Conservation (phyloP, 1,284 basidiomycete species). For the Rhodotorula sp. region DNA sequence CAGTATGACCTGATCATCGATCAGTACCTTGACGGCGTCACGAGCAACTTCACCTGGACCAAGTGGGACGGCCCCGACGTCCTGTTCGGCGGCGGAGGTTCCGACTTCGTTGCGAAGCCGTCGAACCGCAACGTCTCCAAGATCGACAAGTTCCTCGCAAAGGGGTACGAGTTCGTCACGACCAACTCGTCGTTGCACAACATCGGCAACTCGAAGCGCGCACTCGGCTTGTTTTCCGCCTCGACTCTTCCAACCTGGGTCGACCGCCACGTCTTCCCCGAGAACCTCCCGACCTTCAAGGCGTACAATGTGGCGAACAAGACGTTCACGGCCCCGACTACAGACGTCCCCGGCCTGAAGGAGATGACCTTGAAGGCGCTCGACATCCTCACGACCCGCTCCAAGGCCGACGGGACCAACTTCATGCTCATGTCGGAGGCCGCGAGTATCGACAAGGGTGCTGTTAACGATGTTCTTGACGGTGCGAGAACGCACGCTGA, state of each 20-base stretch:
- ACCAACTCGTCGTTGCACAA: constrained; percentile 49
- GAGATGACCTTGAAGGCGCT: constrained; percentile 4
- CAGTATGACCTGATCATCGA: constrained; percentile 49
- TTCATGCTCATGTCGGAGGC: constrained; percentile 53
- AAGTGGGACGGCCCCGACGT: constrained; percentile 49
- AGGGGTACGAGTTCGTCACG: constrained; percentile 50
- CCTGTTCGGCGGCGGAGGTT: constrained; percentile 35
- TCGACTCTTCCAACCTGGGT: constrained; percentile 50
- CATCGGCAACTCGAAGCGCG: constrained; percentile 48
- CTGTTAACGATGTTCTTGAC: too few relatives aligned
- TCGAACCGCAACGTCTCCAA: constrained; percentile 45
- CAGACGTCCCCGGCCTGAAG: constrained; percentile 45
- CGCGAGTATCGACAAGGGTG: constrained; percentile 51
- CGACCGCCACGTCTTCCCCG: constrained; percentile 50
- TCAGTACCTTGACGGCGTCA: constrained; percentile 49
- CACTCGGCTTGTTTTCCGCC: constrained; percentile 51
- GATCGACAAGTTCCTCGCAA: constrained; percentile 46
- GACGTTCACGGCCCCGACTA: constrained; percentile 19
- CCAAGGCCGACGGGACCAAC: constrained; percentile 46
- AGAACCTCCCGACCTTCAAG: constrained; percentile 41
- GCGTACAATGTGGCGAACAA: constrained; percentile 8
- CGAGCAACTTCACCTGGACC: constrained; percentile 48
- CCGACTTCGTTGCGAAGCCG: constrained; percentile 33
- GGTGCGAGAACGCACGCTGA: too few relatives aligned
- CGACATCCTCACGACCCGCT: constrained; percentile 44